A percentile compares a stretch with the other conserved stretches of the same genome.
phyloP scores from a whole-genome alignment of 2,329 filamentous ascomycete species.

The Calonectria honghensis region DNA sequence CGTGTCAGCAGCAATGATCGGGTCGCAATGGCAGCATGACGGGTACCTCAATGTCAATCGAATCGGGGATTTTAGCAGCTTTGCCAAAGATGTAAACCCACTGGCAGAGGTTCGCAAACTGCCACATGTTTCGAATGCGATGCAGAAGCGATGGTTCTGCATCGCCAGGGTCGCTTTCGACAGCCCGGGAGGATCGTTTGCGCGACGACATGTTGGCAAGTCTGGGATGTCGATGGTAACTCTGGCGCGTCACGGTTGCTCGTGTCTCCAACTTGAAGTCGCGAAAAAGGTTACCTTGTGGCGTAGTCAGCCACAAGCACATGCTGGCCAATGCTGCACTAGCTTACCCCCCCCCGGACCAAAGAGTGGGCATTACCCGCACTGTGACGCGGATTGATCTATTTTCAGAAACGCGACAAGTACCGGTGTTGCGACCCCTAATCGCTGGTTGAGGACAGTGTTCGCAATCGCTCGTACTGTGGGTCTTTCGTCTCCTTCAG shows the following conservation, averaged over 20 bases:
- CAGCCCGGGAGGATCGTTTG: conserved; percentile 51
- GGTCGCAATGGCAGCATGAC: conserved; percentile 25
- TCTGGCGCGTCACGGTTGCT: conserved; percentile 54
- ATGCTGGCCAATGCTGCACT: conserved; percentile 45
- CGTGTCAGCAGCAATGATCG: conserved; percentile 14
- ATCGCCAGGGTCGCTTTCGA: conserved; percentile 45
- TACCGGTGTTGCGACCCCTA: conserved; percentile 23
- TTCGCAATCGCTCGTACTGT: conserved; percentile 40
- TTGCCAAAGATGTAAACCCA: conserved; percentile 95
- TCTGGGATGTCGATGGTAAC: conserved; percentile 45
- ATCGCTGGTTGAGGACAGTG: conserved; percentile 47
- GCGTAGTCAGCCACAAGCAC: conserved; percentile 55
- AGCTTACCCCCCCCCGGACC: conserved; percentile 42
- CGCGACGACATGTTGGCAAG: conserved; percentile 53
- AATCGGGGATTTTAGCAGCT: conserved; percentile 91
- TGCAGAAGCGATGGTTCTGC: conserved; percentile 65
- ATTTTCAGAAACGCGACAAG: conserved; percentile 48
- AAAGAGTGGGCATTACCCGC: conserved; percentile 41
- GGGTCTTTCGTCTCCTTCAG: conserved; percentile 37
- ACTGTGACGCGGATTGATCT: conserved; percentile 51
- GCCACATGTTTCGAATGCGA: conserved; percentile 91
- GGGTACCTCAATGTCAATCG: conserved; percentile 90
- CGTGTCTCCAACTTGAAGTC: conserved; percentile 47
- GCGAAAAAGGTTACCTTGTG: conserved; percentile 49
- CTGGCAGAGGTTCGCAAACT: conserved; percentile 95